These are phyloP conservation scores for Suillus decipiens DNA, from an alignment of 768 basidiomycete species.

Conservation along the genomic window DNA sequence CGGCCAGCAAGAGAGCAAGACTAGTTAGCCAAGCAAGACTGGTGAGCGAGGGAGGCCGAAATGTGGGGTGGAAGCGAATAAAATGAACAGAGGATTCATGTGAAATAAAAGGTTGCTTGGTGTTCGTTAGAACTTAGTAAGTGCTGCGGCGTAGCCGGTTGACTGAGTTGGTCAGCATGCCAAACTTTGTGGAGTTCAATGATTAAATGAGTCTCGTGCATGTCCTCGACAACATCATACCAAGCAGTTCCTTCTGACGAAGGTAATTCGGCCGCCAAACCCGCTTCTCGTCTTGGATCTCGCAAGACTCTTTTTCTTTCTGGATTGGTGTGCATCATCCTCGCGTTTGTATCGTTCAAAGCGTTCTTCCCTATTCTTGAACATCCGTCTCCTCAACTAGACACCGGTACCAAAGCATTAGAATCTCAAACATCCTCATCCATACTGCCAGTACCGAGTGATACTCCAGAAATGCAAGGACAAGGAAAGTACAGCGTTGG, in stretches of 20 bases:
- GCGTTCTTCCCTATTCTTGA: constrained; percentile 31
- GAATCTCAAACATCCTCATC: constrained; percentile 10
- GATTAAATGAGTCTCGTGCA: constrained; percentile 8
- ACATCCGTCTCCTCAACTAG: not conserved
- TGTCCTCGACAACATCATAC: constrained; percentile 23
- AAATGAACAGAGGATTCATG: not conserved
- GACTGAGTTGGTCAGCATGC: constrained; percentile 3
- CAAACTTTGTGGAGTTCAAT: constrained; percentile 2
- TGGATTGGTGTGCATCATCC: constrained; percentile 33
- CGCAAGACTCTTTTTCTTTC: constrained; percentile 38
- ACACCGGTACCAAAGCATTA: constrained; percentile 16
- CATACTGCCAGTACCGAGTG: constrained; percentile 12
- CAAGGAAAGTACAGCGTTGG: constrained; percentile 75
- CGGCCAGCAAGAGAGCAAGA: no score
- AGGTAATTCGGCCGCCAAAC: constrained; percentile 16
- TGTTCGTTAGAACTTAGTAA: not conserved
- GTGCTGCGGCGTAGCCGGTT: not conserved
- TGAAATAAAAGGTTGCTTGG: not conserved
- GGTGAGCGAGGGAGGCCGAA: no score
- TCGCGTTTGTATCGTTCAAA: constrained; percentile 45
- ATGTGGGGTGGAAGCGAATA: no score
- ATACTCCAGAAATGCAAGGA: constrained; percentile 31
- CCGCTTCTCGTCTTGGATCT: constrained; percentile 27
- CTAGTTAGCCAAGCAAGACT: no score
- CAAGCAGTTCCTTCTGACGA: constrained; percentile 25